phyloP scores from a whole-genome alignment of 441 rosid genomes.

The Aleurites moluccanus region DNA sequence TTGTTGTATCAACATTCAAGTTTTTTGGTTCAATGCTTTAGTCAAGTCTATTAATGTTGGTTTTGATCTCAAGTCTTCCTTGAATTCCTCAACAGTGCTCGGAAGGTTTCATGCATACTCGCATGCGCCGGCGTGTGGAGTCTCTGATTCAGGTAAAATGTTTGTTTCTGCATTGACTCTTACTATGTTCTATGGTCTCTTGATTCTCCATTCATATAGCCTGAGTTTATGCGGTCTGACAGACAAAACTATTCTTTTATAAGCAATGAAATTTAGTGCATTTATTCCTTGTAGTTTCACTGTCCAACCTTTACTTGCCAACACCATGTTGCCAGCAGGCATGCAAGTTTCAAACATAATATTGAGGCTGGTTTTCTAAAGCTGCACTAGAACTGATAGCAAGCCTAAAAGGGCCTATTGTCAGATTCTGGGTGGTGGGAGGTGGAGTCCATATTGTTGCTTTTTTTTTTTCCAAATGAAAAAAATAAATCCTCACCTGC shows the following conservation, averaged over 20 bases:
- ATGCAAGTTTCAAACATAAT: background rate
- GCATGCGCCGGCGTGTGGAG: constrained; percentile 94
- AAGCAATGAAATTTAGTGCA: background rate
- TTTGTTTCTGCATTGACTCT: background rate
- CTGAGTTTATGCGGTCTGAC: background rate
- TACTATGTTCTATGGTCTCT: background rate
- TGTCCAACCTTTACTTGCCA: background rate
- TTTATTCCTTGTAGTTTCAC: background rate
- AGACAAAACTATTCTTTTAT: background rate
- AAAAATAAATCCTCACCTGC: background rate
- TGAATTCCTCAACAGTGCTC: constrained; percentile 69
- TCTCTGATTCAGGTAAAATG: constrained; percentile 76
- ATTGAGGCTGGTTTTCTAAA: background rate
- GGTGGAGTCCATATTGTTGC: background rate
- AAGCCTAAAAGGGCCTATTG: background rate
- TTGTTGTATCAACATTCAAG: background rate
- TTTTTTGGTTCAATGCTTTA: background rate
- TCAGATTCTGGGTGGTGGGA: background rate
- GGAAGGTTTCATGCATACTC: constrained; percentile 93
- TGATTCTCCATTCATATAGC: background rate
- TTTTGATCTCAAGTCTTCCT: constrained; percentile 20
- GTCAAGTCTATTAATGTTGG: background rate
- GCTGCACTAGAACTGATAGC: background rate
- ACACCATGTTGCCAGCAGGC: background rate
- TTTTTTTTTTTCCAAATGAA: background rate